phyloP scores from a whole-genome alignment of 306 rosid genomes.

The Acacia crassicarpa region DNA sequence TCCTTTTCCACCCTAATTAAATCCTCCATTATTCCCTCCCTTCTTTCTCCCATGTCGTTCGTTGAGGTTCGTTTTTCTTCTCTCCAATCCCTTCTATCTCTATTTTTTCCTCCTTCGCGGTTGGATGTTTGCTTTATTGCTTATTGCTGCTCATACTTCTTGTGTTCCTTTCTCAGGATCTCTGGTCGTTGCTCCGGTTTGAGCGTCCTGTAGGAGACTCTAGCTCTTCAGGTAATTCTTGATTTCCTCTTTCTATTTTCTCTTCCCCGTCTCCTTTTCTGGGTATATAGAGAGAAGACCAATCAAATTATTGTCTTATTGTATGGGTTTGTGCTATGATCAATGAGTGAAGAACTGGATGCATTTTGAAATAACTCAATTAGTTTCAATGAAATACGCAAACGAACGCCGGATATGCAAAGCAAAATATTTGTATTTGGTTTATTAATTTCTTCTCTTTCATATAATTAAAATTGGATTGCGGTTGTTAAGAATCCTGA shows the following conservation, averaged over 20 bases:
- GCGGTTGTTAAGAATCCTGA: neutral
- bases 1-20: neutral
- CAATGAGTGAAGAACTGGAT: neutral
- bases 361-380: neutral
- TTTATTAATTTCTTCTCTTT: neutral
- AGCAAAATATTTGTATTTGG: neutral
- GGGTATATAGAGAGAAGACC: neutral
- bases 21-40: neutral
- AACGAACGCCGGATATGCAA: neutral
- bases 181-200: constrained; percentile 55
- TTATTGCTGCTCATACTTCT: neutral
- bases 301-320: neutral
- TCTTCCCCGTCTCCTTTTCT: neutral
- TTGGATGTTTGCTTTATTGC: neutral
- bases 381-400: neutral
- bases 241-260: too few relatives aligned
- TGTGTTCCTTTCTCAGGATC: constrained; percentile 49
- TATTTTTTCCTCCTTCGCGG: neutral
- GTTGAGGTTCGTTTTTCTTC: constrained; percentile 47
- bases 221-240: constrained; percentile 50
- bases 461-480: neutral
- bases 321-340: neutral
- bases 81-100: neutral
- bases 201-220: constrained; percentile 31
- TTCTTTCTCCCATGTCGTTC: constrained; percentile 52